A percentile compares a stretch with the other conserved stretches of the same genome.
Evolutionary conservation across 352 stramenopile genomes (phyloP).

Genomic region (Pelagophyceae sp.): DNA sequence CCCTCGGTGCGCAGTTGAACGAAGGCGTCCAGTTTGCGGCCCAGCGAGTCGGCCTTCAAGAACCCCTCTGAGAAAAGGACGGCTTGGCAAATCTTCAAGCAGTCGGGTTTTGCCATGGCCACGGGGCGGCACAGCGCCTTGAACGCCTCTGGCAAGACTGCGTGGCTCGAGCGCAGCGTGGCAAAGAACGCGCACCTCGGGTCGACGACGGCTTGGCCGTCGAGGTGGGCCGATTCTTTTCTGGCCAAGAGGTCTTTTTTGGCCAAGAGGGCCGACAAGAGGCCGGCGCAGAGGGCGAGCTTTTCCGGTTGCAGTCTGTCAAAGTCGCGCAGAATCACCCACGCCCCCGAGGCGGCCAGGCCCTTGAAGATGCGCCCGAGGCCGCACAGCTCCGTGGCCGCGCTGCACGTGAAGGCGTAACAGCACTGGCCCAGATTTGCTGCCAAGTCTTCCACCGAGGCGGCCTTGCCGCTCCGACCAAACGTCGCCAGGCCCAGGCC

Average conservation of each 20-base stretch:
- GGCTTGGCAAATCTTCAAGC: conserved; percentile 85
- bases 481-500: conserved; percentile 78
- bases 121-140: conserved; percentile 83
- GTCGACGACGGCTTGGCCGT: no score
- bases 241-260: no score
- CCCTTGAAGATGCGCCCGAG: conserved; percentile 89
- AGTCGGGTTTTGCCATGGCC: conserved; percentile 82
- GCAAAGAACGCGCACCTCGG: conserved; percentile 72
- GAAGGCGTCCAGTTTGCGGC: conserved; percentile 81
- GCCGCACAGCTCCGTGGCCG: conserved; percentile 84
- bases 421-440: conserved; percentile 81
- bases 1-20: conserved; percentile 79
- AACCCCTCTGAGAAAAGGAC: conserved; percentile 89
- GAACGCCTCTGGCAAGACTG: conserved; percentile 74
- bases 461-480: conserved; percentile 69
- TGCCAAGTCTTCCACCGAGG: conserved; percentile 84
- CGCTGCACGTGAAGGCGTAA: conserved; percentile 81
- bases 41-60: conserved; percentile 73
- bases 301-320: conserved; percentile 82
- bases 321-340: conserved; percentile 87
- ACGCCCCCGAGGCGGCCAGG: conserved; percentile 73
- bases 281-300: conserved; percentile 79
- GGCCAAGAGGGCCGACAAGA: conserved; percentile 87
- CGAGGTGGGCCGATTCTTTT: no score
- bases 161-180: conserved; percentile 83